Base-by-base conservation (phyloP, 495 filamentous ascomycete species). In the Aspergillus ostianus region DNA sequence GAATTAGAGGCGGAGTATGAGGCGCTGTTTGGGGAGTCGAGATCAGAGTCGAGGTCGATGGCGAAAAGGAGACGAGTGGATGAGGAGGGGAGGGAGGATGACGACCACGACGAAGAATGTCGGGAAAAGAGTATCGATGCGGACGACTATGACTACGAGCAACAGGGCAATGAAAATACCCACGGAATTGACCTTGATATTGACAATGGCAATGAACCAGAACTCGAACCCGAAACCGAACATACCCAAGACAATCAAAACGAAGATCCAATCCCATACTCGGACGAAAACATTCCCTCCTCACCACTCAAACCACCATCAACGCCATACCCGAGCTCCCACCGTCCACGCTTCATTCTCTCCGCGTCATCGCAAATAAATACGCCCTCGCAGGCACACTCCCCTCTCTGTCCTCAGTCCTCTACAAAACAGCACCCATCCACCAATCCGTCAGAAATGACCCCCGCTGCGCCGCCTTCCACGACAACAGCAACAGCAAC, bases 381-480 rank as follows among this genome's bases (percentile, higher is more conserved):
- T 41, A 41, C 36, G 9, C 36, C 36, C 2, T 41, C 36, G 13
- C 36, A 41, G 10, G 1, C 29, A 32, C 29, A 32, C 10, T 32
- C 29, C 10, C 29, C 6, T 32, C 29, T 7, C 29, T 32, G 8
- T 10, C 29, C 29, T 2, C 36, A 6, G 4, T 41, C 36, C 13
- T 41, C 6, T 17, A 41, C 36, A 41, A 41, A 15, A 10, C 36
- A 15, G 12, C 67, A 70, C 13, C 63, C 47, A 15, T 69, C 23
- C 32, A 57, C 44, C 1, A 69, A 61, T 26, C 70, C 68, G 3
- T 63, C 68, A 6, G 70, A 17, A 45, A 53, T 27, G 66, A 67
- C 27, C 71, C 68, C n/a, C 69, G 70, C 10, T 76, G 73, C 47
- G 51, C 67, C 47, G 29, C 29, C 7, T 1, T 26, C 23, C 23